Base-by-base conservation (phyloP, 2,329 filamentous ascomycete species). In the Macrophomina phaseolina region DNA sequence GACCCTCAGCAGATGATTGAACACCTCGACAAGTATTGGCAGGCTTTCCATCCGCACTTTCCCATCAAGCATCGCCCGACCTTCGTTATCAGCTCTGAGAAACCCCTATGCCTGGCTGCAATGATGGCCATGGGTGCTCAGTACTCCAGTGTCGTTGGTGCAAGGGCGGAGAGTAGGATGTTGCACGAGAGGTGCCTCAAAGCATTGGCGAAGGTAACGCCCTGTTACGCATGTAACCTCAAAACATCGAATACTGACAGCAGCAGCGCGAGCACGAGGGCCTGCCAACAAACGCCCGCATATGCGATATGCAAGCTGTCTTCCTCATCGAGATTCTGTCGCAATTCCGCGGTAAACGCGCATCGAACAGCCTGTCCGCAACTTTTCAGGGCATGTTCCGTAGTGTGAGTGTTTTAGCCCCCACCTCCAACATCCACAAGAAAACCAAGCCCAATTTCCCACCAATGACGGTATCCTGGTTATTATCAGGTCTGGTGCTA, bases 1-100 rank as follows among this genome's bases (percentile, higher is more conserved):
- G 65, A 67, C 65, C 65, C 56, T 53, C 49, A 45, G 8, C 65
- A 67, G 65, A 78, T 77, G 77, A 73, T 72, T 72, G 74, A 79
- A 68, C 81, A 79, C 75, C 75, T 83, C 69, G 74, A 79, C 67
- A 76, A 78, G 71, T 83, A 79, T 74, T 83, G 81, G 81, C 77
- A 74, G 69, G 73, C 75, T 70, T 78, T 82, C 71, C 80, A 83
- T 74, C 78, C 81, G 69, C 69, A 76, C 70, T 81, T 79, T 73
- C 80, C 81, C 66, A 67, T 83, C 67, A 68, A 83, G 68, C 80
- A 82, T 74, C 77, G 74, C 72, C 73, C 77, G 71, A 77, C 79
- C 58, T 79, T 79, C 74, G 69, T 73, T 63, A 52, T 75, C 67
- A 63, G 76, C 66, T 71, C 67, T 53, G 70, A 73, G n/a, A 75